phyloP scores from a whole-genome alignment of 345 rosid species.

The Salix brachista region DNA sequence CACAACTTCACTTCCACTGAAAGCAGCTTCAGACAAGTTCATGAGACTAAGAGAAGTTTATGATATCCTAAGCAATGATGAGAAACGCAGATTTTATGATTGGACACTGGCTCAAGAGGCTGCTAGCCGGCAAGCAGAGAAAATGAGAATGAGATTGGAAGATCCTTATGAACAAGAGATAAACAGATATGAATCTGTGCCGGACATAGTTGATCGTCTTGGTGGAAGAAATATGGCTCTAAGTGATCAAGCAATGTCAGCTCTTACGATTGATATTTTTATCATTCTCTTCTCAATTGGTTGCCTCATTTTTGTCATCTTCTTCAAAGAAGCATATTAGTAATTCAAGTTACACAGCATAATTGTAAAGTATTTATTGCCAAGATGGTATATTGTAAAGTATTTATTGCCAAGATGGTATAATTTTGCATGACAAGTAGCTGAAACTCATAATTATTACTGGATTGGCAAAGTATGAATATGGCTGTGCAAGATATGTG shows the following conservation, averaged over 20 bases:
- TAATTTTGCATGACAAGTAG: too few species aligned
- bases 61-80: conserved; percentile 53
- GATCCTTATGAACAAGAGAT: conserved; percentile 67
- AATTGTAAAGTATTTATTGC: background rate
- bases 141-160: conserved; percentile 61
- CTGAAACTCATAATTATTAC: too few species aligned
- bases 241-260: conserved; percentile 77
- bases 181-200: conserved; percentile 41
- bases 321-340: conserved; percentile 64
- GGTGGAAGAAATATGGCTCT: conserved; percentile 76
- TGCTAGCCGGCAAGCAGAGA: conserved; percentile 76
- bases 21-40: conserved; percentile 81
- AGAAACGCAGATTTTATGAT: conserved; percentile 71
- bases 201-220: conserved; percentile 81
- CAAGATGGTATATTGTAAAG: background rate
- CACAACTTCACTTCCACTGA: conserved; percentile 81
- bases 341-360: background rate
- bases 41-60: conserved; percentile 67
- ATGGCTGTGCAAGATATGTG: too few species aligned
- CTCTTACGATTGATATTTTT: conserved; percentile 66
- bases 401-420: background rate
- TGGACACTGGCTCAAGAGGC: conserved; percentile 93
- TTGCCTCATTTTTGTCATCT: conserved; percentile 52
- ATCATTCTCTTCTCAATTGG: conserved; percentile 52
- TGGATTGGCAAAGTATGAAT: too few species aligned